phyloP scores from a whole-genome alignment of 1,284 basidiomycete genomes.

The Omphalotus olearius region DNA sequence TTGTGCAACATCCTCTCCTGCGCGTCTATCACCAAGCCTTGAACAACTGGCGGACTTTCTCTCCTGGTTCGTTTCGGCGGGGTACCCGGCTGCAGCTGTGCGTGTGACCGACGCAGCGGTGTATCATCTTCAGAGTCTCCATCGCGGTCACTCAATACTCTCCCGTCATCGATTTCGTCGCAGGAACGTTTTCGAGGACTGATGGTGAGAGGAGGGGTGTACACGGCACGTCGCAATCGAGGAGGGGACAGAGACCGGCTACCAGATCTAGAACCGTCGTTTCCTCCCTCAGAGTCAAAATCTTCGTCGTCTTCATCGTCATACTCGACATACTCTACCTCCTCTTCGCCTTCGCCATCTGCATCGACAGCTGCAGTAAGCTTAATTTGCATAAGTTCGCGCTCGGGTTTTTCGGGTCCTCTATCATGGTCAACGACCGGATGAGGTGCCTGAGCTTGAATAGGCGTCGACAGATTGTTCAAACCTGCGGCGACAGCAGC shows the following conservation, averaged over 20 bases:
- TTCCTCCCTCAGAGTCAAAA: constrained; percentile 4
- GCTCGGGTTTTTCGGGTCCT: neutral
- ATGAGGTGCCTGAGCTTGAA: neutral
- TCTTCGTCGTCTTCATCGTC: constrained; percentile 22
- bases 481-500: constrained; percentile 11
- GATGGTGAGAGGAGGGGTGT: neutral
- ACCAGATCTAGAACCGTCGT: constrained; percentile 3
- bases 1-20: constrained; percentile 4
- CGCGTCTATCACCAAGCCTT: neutral
- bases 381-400: constrained; percentile 17
- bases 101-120: neutral
- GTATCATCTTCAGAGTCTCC: neutral
- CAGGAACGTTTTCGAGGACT: constrained; percentile 14
- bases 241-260: constrained; percentile 5
- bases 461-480: neutral
- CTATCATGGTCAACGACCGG: neutral
- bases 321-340: constrained; percentile 23
- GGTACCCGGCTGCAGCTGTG: constrained; percentile 5
- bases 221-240: neutral
- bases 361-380: constrained; percentile 17
- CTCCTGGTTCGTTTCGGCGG: constrained; percentile 13
- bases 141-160: neutral
- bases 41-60: constrained; percentile 3
- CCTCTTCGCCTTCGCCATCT: constrained; percentile 24
- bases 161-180: constrained; percentile 10